These are phyloP conservation scores for Torulaspora franciscae DNA, from an alignment of 805 yeast species.

Conservation along the genomic window DNA sequence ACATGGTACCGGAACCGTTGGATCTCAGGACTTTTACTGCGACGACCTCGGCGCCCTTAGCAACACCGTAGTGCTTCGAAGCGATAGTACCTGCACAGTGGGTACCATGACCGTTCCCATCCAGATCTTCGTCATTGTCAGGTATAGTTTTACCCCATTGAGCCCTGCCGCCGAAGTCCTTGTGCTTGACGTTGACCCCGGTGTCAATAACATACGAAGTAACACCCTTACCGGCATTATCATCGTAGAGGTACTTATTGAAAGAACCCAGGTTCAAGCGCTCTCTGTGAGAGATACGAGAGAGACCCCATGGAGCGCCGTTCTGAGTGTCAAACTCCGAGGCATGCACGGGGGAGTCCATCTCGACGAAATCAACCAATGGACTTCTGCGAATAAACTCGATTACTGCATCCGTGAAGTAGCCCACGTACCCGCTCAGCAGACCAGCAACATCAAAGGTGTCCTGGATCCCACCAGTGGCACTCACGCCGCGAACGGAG, in stretches of 20 bases:
- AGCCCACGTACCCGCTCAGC: constrained; percentile 79
- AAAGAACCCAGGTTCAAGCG: constrained; percentile 62
- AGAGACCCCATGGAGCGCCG: constrained; percentile 93
- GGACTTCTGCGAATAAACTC: constrained; percentile 68
- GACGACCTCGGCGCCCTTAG: constrained; percentile 71
- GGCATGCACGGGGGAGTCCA: constrained; percentile 66
- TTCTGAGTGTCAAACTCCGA: constrained; percentile 61
- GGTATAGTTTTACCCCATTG: constrained; percentile 83
- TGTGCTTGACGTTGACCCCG: constrained; percentile 72
- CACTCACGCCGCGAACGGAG: constrained; percentile 25
- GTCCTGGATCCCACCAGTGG: constrained; percentile 53
- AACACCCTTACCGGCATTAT: constrained; percentile 75
- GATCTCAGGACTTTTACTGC: constrained; percentile 82
- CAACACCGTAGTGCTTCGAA: constrained; percentile 73
- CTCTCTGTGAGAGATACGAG: constrained; percentile 81
- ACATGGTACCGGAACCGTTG: constrained; percentile 78
- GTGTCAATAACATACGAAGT: constrained; percentile 87
- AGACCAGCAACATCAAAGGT: constrained; percentile 53
- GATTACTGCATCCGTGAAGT: constrained; percentile 68
- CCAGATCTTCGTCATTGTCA: constrained; percentile 59
- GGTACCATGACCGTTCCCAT: constrained; percentile 93
- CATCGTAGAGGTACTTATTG: constrained; percentile 68
- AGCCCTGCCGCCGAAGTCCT: constrained; percentile 80
- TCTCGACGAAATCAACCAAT: constrained; percentile 63
- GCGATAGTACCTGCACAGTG: constrained; percentile 97